Evolutionary conservation across 768 basidiomycete genomes (phyloP), one percentile per base, ranked within the genome.

Genomic region (Suillus subalutaceus): DNA sequence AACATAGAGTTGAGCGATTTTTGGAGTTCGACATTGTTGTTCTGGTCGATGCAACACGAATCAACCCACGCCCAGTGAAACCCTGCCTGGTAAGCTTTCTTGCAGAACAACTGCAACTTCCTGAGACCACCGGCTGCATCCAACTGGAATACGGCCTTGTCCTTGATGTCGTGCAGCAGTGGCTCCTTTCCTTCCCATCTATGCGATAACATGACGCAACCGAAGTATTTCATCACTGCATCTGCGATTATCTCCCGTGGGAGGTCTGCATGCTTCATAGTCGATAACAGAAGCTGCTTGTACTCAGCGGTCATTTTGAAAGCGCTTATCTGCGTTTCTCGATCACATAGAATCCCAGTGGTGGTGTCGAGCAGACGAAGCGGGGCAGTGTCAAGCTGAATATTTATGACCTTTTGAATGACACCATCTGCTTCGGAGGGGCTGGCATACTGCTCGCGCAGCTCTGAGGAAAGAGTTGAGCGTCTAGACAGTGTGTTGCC

Each of bases 151-250:
- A 37, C 12, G 12, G 0, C 35, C 55, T 37, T 57, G 55, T 13
- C 35, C 55, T n/a, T 20, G 35, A 57, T 32, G 35, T 57, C 52
- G 7, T 18, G 52, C 26, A 52, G 8, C 26, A 52, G 8, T 26
- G 52, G 52, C 23, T 52, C 52, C 52, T 52, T 52, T 30, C 52
- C 15, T 52, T 52, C 52, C 52, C 52, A 52, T 30, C 52, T 52
- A 30, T 37, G 55, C 3, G 55, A 57, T 35, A 57, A 7, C 55
- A 57, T 57, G 35, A 37, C 55, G 4, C 35, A 57, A n/a, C 35
- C 12, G 2, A 57, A 57, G 35, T 57, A 37, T 37, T 10, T 37
- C 10, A 10, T 6, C 32, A 57, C 55, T 37, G 6, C 35, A 12
- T 57, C 35, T 57, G 12, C 3, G n/a, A 57, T n/a, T 35, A 37